Evolutionary conservation across 495 filamentous ascomycete species (phyloP).

Genomic region (Lentithecium fluviatile): DNA sequence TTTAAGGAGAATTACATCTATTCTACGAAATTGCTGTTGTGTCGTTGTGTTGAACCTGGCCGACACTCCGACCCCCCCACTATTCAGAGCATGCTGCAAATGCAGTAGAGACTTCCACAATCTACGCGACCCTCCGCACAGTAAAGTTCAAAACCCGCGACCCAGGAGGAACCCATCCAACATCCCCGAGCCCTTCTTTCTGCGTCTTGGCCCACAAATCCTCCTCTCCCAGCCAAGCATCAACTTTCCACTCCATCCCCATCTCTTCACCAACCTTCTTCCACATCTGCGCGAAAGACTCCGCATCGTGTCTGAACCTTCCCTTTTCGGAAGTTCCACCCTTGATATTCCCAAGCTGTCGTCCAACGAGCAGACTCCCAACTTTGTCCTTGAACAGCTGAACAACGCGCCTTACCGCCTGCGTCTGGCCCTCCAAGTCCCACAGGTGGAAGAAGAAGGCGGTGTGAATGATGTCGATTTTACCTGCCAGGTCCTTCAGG

Average conservation of each 20-base stretch:
- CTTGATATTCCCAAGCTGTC: constrained; percentile 18
- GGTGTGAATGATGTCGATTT: constrained; percentile 29
- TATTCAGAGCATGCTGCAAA: no score
- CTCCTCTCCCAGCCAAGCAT: constrained; percentile 9
- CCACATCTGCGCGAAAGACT: constrained; percentile 29
- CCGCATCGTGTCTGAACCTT: constrained; percentile 23
- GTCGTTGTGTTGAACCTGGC: no score
- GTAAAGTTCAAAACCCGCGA: constrained; percentile 15
- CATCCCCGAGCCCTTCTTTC: background rate
- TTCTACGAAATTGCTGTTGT: no score
- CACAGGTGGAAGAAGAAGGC: constrained; percentile 34
- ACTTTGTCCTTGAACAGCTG: constrained; percentile 18
- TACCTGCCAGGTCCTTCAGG: constrained; percentile 21
- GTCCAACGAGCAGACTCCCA: constrained; percentile 25
- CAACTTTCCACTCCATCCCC: constrained; percentile 20
- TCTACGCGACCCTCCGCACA: constrained; percentile 6
- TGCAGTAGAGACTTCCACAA: no score
- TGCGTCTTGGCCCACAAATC: constrained; percentile 34
- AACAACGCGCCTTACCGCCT: constrained; percentile 15
- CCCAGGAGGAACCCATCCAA: background rate
- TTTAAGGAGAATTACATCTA: no score
- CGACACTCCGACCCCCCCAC: no score
- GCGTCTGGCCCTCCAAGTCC: constrained; percentile 12
- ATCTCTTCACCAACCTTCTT: constrained; percentile 24
- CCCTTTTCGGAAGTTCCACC: background rate